phyloP scores from a whole-genome alignment of 176 grass and related monocot genomes.

The Bothriochloa decipiens region DNA sequence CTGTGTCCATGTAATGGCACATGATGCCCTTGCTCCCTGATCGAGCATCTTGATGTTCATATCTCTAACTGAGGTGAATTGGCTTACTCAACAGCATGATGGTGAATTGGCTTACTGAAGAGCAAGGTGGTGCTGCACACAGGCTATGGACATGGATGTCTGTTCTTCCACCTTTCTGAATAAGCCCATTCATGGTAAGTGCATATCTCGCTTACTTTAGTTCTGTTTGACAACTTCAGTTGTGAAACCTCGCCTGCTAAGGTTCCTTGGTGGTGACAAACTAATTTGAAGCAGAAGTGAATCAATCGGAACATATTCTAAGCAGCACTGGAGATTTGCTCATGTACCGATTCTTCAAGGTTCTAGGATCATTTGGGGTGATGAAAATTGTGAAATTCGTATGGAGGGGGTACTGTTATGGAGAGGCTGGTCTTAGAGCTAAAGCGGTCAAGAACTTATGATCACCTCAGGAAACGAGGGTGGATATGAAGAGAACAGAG shows the following conservation, averaged over 20 bases:
- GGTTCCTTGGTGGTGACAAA: background rate
- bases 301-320: background rate
- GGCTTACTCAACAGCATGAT: background rate
- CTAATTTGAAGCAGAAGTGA: slow-evolving; percentile 32
- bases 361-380: background rate
- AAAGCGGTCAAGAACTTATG: background rate
- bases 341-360: background rate
- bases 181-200: slow-evolving; percentile 18
- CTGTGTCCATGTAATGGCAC: background rate
- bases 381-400: background rate
- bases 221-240: background rate
- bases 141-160: slow-evolving; percentile 10
- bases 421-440: background rate
- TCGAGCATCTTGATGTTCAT: slow-evolving; percentile 11
- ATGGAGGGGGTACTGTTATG: background rate
- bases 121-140: slow-evolving; percentile 3
- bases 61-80: slow-evolving; percentile 2
- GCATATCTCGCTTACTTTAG: background rate
- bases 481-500: background rate
- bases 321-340: background rate
- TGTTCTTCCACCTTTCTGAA: background rate
- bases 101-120: slow-evolving; percentile 9
- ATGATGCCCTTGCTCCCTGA: background rate
- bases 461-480: background rate
- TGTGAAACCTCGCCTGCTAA: background rate